phyloP scores from a whole-genome alignment of 2,329 filamentous ascomycete genomes.

The Pseudocercospora vitis region DNA sequence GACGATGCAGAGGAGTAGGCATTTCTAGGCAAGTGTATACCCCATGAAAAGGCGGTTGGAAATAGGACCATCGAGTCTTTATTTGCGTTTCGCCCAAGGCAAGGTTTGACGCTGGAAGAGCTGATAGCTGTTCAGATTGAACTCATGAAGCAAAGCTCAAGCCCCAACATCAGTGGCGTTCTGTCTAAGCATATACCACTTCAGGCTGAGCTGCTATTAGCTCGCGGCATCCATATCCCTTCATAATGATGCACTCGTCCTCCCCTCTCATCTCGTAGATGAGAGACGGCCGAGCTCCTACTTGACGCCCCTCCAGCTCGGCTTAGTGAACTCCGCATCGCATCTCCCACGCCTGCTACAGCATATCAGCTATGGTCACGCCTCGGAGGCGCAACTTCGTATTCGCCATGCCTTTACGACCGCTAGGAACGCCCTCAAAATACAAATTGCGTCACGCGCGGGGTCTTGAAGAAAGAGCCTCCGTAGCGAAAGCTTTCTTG shows the following conservation, averaged over 20 bases:
- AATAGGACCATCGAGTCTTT: too few species aligned
- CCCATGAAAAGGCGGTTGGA: too few species aligned
- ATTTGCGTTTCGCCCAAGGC: too few species aligned
- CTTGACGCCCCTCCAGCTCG: too few species aligned
- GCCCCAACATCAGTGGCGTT: too few species aligned
- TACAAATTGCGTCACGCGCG: not conserved
- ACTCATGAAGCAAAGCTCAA: too few species aligned
- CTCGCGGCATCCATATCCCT: not conserved
- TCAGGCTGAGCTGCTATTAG: not conserved
- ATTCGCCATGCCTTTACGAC: not conserved
- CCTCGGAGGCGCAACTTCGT: not conserved
- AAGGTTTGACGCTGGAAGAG: too few species aligned
- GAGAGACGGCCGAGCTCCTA: too few species aligned
- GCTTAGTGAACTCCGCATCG: not conserved
- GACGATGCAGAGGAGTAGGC: slow-evolving; percentile 15
- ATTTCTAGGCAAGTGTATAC: too few species aligned
- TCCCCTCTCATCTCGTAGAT: not conserved
- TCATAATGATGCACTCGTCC: not conserved
- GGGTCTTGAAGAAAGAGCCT: not conserved
- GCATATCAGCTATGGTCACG: not conserved
- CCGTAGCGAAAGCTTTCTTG: not conserved
- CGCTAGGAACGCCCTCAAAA: not conserved
- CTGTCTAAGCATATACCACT: not conserved
- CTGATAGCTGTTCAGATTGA: too few species aligned
- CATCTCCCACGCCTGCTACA: not conserved